Base-by-base conservation (phyloP, 306 rosid species). In the Rosa lucieae region DNA sequence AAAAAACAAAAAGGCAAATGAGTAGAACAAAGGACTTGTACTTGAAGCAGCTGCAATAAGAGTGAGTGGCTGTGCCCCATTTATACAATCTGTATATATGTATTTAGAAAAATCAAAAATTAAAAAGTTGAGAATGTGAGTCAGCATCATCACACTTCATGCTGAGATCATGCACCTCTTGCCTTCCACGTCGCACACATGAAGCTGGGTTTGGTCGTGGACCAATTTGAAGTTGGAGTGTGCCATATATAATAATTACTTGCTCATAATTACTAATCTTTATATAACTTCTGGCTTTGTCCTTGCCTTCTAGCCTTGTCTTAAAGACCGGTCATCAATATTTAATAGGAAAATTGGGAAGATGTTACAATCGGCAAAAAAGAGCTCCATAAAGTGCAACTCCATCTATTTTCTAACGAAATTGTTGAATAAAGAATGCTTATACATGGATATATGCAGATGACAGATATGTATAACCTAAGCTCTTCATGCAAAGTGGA, bases 81-180 rank as follows among this genome's bases (percentile, higher is more conserved):
- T 44, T 15, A 63, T 2, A 53, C 59, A 12, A 12, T 32, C 39
- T 29, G 42, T 1, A 26, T 15, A 56, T 1, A 56, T n/a, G 62
- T 20, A 56, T 53, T 39, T 46, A n/a, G 11, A 51, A 49, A 39
- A 39, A 65, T 0, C 0, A 29, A 46, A 46, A 26, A 52, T 1
- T 17, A n/a, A 66, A 77, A 58, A 62, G 56, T 49, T 67, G 74
- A 65, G 66, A 62, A 44, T 51, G 82, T 76, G 87, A 86, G 86
- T 78, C 89, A 90, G 88, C 77, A 83, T 76, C 88, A 92, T 85
- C 88, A 87, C 82, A 94, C 97, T 86, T 94, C 98, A 94, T 89
- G 98, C 94, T 94, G 91, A 90, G 74, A 77, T 90, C 98, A 92
- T 79, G 82, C 61, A 85, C 47, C 87, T 78, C 79, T 78, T 74